phyloP scores from a whole-genome alignment of 2,329 filamentous ascomycete species.

The Botrytis deweyae region DNA sequence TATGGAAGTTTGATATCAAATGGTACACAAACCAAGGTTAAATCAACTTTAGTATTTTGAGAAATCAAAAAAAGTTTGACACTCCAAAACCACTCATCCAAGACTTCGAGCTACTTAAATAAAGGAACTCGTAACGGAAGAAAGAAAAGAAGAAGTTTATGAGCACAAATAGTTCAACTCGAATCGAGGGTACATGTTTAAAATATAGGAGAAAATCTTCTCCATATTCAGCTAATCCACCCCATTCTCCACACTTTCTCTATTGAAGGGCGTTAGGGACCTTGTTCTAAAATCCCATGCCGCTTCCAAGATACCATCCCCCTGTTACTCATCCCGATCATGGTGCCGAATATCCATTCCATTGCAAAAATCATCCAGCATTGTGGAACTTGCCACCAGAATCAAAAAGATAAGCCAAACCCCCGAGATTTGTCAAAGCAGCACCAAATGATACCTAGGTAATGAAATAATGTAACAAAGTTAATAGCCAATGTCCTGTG shows the following conservation, averaged over 20 bases:
- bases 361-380: neutral
- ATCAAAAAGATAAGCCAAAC: neutral
- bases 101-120: neutral
- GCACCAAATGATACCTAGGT: neutral
- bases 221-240: slow-evolving; percentile 3
- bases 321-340: neutral
- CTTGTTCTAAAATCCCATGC: neutral
- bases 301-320: neutral
- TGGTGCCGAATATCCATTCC: neutral
- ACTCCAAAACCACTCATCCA: neutral
- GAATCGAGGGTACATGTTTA: neutral
- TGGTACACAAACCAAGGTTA: neutral
- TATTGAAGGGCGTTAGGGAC: neutral
- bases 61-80: neutral
- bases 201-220: slow-evolving; percentile 2
- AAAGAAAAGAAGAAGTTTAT: neutral
- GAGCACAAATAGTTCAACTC: neutral
- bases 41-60: neutral
- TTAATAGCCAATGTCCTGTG: neutral
- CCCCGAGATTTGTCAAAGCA: neutral
- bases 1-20: neutral
- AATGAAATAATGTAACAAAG: neutral
- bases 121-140: neutral
- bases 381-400: neutral
- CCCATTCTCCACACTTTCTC: neutral